Evolutionary conservation across 805 yeast species (phyloP).

Genomic region (Myxozyma neotropica): DNA sequence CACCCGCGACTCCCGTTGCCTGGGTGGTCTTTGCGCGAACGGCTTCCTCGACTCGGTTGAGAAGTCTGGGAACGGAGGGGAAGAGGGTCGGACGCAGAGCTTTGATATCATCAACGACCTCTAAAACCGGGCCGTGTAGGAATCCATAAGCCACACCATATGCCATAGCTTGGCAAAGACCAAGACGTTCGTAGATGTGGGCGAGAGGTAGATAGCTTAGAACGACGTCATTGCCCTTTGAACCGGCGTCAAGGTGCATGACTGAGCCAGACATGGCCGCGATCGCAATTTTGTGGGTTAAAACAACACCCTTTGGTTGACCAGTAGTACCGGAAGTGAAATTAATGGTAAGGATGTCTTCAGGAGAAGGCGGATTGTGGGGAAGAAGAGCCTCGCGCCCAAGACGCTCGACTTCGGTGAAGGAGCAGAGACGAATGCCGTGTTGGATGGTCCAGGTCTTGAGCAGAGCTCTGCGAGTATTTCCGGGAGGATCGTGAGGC

Average conservation of each 20-base stretch:
- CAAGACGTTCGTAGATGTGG: conserved; percentile 59
- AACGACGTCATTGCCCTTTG: conserved; percentile 45
- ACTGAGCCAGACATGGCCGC: conserved; percentile 23
- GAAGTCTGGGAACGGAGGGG: conserved; percentile 65
- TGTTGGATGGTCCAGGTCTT: conserved; percentile 24
- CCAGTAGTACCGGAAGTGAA: conserved; percentile 82
- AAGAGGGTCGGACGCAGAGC: conserved; percentile 56
- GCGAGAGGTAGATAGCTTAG: conserved; percentile 57
- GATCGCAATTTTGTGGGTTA: conserved; percentile 50
- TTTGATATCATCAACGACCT: conserved; percentile 63
- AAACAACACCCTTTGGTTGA: conserved; percentile 70
- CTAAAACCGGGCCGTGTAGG: conserved; percentile 54
- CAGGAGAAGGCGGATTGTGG: conserved; percentile 53
- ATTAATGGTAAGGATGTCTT: conserved; percentile 60
- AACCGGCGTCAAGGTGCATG: neutral
- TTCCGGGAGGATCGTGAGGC: conserved; percentile 37
- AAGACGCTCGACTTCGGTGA: conserved; percentile 43
- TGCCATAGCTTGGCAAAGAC: conserved; percentile 48
- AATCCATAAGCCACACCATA: conserved; percentile 58
- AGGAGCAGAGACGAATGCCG: conserved; percentile 22
- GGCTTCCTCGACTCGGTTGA: conserved; percentile 63
- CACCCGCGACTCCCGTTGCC: conserved; percentile 52
- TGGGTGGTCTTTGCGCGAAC: conserved; percentile 53
- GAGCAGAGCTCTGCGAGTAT: conserved; percentile 44
- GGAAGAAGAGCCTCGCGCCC: conserved; percentile 53